These are phyloP conservation scores for Stephanodiscus triporus DNA, from an alignment of 108 stramenopile genomes.

Conservation along the genomic window DNA sequence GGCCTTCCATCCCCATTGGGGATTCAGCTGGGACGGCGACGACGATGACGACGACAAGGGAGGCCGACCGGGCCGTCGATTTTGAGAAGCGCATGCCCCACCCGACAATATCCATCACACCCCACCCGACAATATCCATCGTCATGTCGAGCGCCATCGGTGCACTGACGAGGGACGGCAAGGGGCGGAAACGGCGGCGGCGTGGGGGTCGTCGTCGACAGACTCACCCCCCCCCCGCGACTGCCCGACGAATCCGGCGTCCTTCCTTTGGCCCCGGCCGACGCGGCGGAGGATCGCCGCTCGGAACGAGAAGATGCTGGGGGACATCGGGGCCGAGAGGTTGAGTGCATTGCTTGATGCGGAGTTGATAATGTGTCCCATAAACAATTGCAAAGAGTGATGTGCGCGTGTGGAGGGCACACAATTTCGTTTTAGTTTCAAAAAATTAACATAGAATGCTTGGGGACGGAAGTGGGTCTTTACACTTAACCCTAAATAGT, in stretches of 20 bases:
- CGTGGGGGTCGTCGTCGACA: slow-evolving; percentile 8
- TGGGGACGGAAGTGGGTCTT: too few species aligned
- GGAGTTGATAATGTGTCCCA: too few species aligned
- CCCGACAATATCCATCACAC: too few species aligned
- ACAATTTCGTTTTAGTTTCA: too few species aligned
- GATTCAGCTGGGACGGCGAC: slow-evolving; percentile 40
- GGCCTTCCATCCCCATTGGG: slow-evolving; percentile 80
- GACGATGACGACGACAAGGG: slow-evolving; percentile 16
- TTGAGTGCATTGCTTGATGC: slow-evolving; percentile 28
- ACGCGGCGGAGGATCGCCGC: slow-evolving; percentile 61
- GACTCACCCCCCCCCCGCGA: too few species aligned
- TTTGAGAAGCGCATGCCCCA: slow-evolving; percentile 74
- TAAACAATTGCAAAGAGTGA: too few species aligned
- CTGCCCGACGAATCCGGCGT: background rate
- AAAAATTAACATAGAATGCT: too few species aligned
- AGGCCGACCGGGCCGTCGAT: slow-evolving; percentile 31
- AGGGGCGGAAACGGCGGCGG: background rate
- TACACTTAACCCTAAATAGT: too few species aligned
- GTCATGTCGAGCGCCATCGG: slow-evolving; percentile 73
- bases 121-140: slow-evolving; percentile 67
- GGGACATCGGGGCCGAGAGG: slow-evolving; percentile 34
- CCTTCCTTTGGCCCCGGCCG: slow-evolving; percentile 32
- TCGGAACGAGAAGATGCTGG: slow-evolving; percentile 59
- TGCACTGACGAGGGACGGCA: background rate
- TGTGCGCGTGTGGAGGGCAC: too few species aligned